Evolutionary conservation across 2,329 filamentous ascomycete genomes (phyloP).

Genomic region (Colletotrichum sp.): DNA sequence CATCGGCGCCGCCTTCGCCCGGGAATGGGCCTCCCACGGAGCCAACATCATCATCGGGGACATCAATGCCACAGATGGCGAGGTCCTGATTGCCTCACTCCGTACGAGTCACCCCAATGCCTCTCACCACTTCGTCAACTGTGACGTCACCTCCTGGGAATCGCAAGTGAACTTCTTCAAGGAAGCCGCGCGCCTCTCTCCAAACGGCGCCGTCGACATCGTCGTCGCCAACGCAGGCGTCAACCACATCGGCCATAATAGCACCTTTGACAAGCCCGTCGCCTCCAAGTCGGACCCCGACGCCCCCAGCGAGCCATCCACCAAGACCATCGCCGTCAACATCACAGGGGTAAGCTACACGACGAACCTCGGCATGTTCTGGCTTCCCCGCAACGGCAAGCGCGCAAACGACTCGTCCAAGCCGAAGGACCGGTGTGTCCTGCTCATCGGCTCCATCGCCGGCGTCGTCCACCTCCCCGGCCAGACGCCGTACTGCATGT

Average conservation of each 20-base stretch:
- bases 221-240: constrained; percentile 74
- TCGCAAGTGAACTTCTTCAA: constrained; percentile 70
- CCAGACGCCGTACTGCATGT: constrained; percentile 59
- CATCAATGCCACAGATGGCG: constrained; percentile 59
- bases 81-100: constrained; percentile 59
- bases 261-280: constrained; percentile 51
- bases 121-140: constrained; percentile 54
- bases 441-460: constrained; percentile 69
- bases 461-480: constrained; percentile 51
- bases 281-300: constrained; percentile 45
- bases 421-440: constrained; percentile 59
- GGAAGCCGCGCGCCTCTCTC: constrained; percentile 57
- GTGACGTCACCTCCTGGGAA: constrained; percentile 70
- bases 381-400: constrained; percentile 50
- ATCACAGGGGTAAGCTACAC: constrained; percentile 70
- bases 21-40: constrained; percentile 58
- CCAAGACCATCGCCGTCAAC: constrained; percentile 66
- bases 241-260: constrained; percentile 34
- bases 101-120: constrained; percentile 41
- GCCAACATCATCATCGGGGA: constrained; percentile 70
- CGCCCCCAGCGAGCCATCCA: constrained; percentile 48
- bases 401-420: not conserved
- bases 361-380: constrained; percentile 67
- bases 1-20: constrained; percentile 60
- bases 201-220: constrained; percentile 61